Base-by-base conservation (phyloP, 2,329 filamentous ascomycete genomes). In the Leptographium radiaticola region DNA sequence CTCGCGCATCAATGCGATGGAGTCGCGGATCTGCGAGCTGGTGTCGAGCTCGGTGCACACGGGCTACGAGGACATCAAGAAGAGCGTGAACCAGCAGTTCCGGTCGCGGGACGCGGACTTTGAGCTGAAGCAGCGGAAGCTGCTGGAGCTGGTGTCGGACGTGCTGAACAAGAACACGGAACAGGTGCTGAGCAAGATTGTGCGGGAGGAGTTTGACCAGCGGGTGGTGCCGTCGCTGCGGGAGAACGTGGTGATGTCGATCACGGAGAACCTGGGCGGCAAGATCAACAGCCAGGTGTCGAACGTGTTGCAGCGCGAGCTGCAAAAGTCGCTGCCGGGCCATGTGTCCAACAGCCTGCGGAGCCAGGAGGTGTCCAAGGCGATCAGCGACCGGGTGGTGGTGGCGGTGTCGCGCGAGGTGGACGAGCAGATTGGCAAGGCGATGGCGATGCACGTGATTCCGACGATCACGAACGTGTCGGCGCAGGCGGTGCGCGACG, bases 151-250 rank as follows among this genome's bases (percentile, higher is more conserved):
- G 65, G 77, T 82, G 40, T 80, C 77, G 6, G 71, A 77, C 38
- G 78, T 82, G 38, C 71, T 85, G 49, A 81, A 79, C 58, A 74
- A 77, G 56, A 83, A 82, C 63, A 81, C 79, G 20, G 76, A 83
- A 67, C 83, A 86, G 62, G 87, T 87, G 25, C 76, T 96, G 40
- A 76, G 82, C 57, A 83, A 81, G 57, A 87, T 95, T 60, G 83
- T 95, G 51, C 79, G 81, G 48, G 77, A 82, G 49, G 86, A 86
- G 66, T 87, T 95, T 59, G 79, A 87, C 57, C 76, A 82, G 53
- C 76, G 82, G 15, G 80, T 96, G 46, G 73, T 95, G 52, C 91
- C 93, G 12, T 75, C 83, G 36, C 72, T 97, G 54, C 78, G 82
- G 43, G 77, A 83, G 51, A 75, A 83, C 44, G 81, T 87, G 15